A percentile compares a stretch with the other conserved stretches of the same genome.
Evolutionary conservation across 306 rosid genomes (phyloP).

Genomic region (Malus sylvestris): DNA sequence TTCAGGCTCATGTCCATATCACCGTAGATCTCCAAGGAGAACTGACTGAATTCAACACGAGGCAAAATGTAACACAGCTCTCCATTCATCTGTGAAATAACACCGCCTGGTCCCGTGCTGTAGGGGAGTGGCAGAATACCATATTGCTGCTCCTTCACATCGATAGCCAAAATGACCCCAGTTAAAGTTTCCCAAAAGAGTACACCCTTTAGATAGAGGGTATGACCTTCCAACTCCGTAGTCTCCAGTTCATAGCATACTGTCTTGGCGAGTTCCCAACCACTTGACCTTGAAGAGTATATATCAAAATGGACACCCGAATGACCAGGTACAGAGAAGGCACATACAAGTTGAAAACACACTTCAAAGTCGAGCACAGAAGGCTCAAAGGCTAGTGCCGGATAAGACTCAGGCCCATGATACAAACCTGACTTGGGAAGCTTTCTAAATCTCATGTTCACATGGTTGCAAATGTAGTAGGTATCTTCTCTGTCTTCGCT

Average conservation of each 20-base stretch:
- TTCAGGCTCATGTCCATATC: constrained; percentile 24
- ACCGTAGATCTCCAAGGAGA: constrained; percentile 18
- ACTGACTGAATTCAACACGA: not conserved
- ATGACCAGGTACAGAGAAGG: constrained; percentile 1
- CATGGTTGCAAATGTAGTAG: constrained; percentile 40
- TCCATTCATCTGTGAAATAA: constrained; percentile 14
- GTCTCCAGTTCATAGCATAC: constrained; percentile 11
- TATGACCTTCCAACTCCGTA: constrained; percentile 13
- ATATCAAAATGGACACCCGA: constrained; percentile 19
- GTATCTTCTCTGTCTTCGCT: not conserved
- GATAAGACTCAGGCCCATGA: constrained; percentile 16
- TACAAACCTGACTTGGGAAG: constrained; percentile 21
- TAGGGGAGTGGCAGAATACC: constrained; percentile 20
- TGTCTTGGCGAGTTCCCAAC: constrained; percentile 20
- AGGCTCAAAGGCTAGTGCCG: constrained; percentile 27
- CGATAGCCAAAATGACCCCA: constrained; percentile 20
- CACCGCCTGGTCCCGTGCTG: constrained; percentile 12
- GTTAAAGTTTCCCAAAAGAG: constrained; percentile 31
- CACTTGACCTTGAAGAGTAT: constrained; percentile 30
- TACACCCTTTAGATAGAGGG: constrained; percentile 13
- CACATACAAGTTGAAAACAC: constrained; percentile 30
- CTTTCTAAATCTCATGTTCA: constrained; percentile 11
- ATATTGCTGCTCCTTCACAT: constrained; percentile 17
- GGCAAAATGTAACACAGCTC: constrained; percentile 36
- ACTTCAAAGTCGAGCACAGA: constrained; percentile 9